phyloP scores from a whole-genome alignment of 2,329 filamentous ascomycete species.

The Apiospora aurea region DNA sequence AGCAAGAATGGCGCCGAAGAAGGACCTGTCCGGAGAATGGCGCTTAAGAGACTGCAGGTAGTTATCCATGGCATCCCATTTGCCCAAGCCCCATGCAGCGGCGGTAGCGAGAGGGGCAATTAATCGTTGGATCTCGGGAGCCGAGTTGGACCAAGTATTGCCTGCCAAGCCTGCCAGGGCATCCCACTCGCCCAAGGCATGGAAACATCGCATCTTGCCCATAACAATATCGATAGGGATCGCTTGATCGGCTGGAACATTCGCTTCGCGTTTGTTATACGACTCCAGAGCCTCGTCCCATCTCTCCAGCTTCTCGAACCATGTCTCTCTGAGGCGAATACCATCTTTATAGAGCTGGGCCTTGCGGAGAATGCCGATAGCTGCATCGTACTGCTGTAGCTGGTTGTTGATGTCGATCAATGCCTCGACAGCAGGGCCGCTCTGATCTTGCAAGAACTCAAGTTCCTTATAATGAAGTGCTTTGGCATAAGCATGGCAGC shows the following conservation, averaged over 20 bases:
- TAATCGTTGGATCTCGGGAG: conserved; percentile 83
- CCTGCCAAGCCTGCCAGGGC: conserved; percentile 86
- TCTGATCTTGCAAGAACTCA: conserved; percentile 97
- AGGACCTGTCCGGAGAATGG: conserved; percentile 90
- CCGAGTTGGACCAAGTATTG: conserved; percentile 92
- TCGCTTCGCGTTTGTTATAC: conserved; percentile 84
- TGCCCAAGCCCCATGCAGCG: conserved; percentile 93
- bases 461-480: conserved; percentile 98
- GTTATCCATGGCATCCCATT: conserved; percentile 98
- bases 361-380: conserved; percentile 95
- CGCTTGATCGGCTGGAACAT: conserved; percentile 63
- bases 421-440: conserved; percentile 92
- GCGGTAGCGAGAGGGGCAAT: conserved; percentile 95
- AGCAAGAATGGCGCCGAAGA: conserved; percentile 95
- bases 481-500: conserved; percentile 98
- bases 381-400: conserved; percentile 96
- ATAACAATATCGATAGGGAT: conserved; percentile 92
- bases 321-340: conserved; percentile 95
- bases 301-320: conserved; percentile 97
- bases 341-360: conserved; percentile 93
- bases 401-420: conserved; percentile 99
- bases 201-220: conserved; percentile 99
- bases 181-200: conserved; percentile 98
- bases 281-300: conserved; percentile 97
- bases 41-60: conserved; percentile 96